These are phyloP conservation scores for Pascua sp. DNA, from an alignment of 1,284 basidiomycete species.

Conservation along the genomic window DNA sequence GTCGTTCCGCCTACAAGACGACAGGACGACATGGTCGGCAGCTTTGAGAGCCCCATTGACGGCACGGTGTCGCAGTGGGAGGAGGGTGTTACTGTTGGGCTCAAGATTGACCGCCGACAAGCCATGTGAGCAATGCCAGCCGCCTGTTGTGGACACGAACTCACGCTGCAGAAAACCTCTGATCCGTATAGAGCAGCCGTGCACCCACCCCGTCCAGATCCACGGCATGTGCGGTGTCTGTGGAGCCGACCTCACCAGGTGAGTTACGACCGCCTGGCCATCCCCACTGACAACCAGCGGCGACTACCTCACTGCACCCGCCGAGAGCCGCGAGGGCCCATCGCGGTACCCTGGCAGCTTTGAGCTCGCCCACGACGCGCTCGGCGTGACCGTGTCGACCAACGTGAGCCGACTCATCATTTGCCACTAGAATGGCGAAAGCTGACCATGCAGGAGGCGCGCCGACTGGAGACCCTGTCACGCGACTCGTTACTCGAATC, in stretches of 20 bases:
- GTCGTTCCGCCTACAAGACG: conserved; percentile 27
- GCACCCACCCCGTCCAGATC: conserved; percentile 89
- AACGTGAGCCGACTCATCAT: conserved; percentile 25
- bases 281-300: conserved; percentile 53
- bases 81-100: conserved; percentile 27
- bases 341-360: conserved; percentile 34
- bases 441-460: conserved; percentile 65
- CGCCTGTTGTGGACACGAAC: not conserved
- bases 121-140: conserved; percentile 23
- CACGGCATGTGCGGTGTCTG: conserved; percentile 89
- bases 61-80: conserved; percentile 54
- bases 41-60: conserved; percentile 80
- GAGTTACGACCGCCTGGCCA: conserved; percentile 39
- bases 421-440: not conserved
- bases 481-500: conserved; percentile 70
- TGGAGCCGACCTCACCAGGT: conserved; percentile 90
- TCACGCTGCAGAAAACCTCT: conserved; percentile 52
- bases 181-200: conserved; percentile 72
- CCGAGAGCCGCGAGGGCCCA: conserved; percentile 57
- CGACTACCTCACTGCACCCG: conserved; percentile 79
- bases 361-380: conserved; percentile 48
- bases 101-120: conserved; percentile 32
- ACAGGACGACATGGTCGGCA: conserved; percentile 70
- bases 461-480: conserved; percentile 77
- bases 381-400: conserved; percentile 51